Evolutionary conservation across 495 filamentous ascomycete species (phyloP), one percentile per base, ranked within the genome.

Genomic region (Geopyxis carbonaria): DNA sequence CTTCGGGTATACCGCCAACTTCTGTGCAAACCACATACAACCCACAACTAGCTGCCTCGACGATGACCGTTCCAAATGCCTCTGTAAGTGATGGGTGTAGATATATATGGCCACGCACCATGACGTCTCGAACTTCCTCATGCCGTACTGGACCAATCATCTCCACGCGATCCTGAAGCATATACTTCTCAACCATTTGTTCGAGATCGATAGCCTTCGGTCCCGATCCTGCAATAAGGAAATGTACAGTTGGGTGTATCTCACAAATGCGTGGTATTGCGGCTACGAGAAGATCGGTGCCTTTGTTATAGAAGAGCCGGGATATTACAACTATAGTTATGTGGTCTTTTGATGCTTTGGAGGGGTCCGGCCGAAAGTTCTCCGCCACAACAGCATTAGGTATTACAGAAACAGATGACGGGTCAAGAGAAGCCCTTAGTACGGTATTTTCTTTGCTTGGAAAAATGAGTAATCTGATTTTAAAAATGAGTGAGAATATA

Each of bases 381-480:
- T 93, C 86, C 23, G 91, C 84, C 10, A 97, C 89, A 2, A 97
- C 80, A 3, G 89, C 89, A 54, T 97, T 97, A 13, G 89, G 89
- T 35, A 97, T 95, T 14, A 92, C 89, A 0, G 85, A 94, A 22
- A 95, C 89, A 78, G 92, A 93, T 6, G 92, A 61, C 5, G 89
- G 91, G 57, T 97, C 91, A 9, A 97, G 69, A 0, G 86, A 91
- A 28, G 89, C 89, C 48, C 89, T 71, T 13, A 97, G 74, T 22
- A 95, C 89, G 1, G 89, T 97, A 56, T 97, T 97, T 53, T 97
- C 89, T 60, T 97, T 95, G 64, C 87, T 92, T 49, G n/a, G n/a
- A n/a, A n/a, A n/a, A n/a, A n/a, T n/a, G n/a, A n/a, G n/a, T n/a
- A n/a, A n/a, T n/a, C 5, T 18, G 16, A 31, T 30, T n/a, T 5